Base-by-base conservation (phyloP, 129 eudicot genomes). In the Helianthus annuus region DNA sequence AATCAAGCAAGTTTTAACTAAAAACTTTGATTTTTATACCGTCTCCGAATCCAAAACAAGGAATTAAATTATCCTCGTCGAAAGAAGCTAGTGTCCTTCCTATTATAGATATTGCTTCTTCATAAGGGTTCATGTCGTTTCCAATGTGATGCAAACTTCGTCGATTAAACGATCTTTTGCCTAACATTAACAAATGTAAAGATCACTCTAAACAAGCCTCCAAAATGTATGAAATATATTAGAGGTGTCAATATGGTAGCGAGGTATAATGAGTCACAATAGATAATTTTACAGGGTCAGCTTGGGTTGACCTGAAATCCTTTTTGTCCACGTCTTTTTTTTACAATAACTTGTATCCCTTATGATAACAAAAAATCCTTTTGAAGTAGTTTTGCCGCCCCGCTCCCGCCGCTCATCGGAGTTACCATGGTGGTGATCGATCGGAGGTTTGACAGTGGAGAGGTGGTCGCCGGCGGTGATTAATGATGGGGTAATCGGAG, bases 41-140 rank as follows among this genome's bases (percentile, higher is more conserved):
- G 48, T 93, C 98, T 78, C 98, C 97, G 53, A 92, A 93, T 65
- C 98, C 98, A 70, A 70, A 93, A 82, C 98, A 93, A 72, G 98
- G 98, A 71, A 89, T 89, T 58, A 89, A 52, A 65, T 92, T 92
- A 75, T 92, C 98, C 75, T 92, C 98, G 61, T 92, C 98, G 74
- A 89, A 92, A 15, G 88, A 71, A 59, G 92, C 84, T 44, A 92
- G 56, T 67, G 96, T 89, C 83, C 83, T 79, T 73, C 98, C 96
- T 61, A 93, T 89, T 58, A 89, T 93, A 68, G 97, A 89, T 78
- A 93, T 93, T 69, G 97, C 98, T 76, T 93, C 90, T 76, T 93
- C 98, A 44, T 93, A 93, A 44, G 98, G 96, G 76, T 93, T 93
- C 48, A 36, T 85, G 48, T 64, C 85, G 60, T 68, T 80, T 49